Conservation (phyloP, 1,139 yeast genomes). For the Scheffersomyces parashehatae region DNA sequence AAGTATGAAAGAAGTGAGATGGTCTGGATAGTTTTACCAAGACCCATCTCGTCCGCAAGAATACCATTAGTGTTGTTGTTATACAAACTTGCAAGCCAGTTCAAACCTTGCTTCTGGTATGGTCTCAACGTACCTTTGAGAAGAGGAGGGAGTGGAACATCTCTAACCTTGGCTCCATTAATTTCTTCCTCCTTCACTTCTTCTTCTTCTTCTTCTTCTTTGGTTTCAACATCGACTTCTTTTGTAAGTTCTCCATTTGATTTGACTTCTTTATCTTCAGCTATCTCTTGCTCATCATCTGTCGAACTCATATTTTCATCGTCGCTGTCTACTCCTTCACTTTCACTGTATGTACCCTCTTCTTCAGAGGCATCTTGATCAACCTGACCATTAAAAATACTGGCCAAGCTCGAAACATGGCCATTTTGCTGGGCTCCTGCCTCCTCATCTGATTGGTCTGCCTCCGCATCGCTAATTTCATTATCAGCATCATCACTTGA, state of each 20-base stretch:
- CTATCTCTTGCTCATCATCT: conserved; percentile 27
- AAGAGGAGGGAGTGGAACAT: conserved; percentile 67
- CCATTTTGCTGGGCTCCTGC: conserved; percentile 2
- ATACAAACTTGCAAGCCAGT: conserved; percentile 94
- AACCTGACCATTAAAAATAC: not conserved
- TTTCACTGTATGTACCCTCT: conserved; percentile 18
- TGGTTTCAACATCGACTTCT: conserved; percentile 12
- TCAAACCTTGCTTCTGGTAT: conserved; percentile 93
- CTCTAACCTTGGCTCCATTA: conserved; percentile 56
- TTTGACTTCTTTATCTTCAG: conserved; percentile 2
- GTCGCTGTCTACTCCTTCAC: conserved; percentile 8
- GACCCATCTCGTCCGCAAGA: conserved; percentile 98
- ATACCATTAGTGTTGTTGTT: conserved; percentile 94
- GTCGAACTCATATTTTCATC: conserved; percentile 23
- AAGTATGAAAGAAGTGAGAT: conserved; percentile 82
- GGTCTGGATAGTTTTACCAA: conserved; percentile 96
- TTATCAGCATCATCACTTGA: conserved; percentile 16
- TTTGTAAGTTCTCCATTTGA: not conserved
- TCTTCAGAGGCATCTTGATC: conserved; percentile 6
- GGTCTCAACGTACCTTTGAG: conserved; percentile 82
- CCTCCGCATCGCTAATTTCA: conserved; percentile 15
- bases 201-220: conserved; percentile 10
- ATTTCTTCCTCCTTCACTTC: conserved; percentile 34
- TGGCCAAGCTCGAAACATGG: not conserved
- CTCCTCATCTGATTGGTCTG: conserved; percentile 5